These are phyloP conservation scores for Rhizopogon vesiculosus DNA, from an alignment of 768 basidiomycete genomes.

Conservation along the genomic window DNA sequence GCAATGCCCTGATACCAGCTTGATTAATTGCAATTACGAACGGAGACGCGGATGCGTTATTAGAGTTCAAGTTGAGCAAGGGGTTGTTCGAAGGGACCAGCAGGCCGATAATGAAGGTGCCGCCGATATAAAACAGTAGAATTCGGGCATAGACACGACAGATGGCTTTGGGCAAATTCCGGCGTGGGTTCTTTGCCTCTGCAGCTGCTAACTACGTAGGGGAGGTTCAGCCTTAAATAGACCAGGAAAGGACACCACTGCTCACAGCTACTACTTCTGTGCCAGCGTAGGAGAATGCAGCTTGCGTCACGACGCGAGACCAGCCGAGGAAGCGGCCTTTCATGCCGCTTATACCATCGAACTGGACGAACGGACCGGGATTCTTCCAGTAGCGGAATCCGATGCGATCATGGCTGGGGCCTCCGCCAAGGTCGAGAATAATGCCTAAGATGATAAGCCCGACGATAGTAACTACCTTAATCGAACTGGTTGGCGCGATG, in stretches of 20 bases:
- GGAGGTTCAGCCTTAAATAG: neutral
- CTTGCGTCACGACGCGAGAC: slow-evolving; percentile 53
- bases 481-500: slow-evolving; percentile 28
- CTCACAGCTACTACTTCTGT: slow-evolving; percentile 47
- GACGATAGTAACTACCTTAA: slow-evolving; percentile 47
- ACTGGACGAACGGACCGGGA: slow-evolving; percentile 56
- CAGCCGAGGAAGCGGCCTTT: slow-evolving; percentile 47
- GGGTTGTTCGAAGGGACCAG: slow-evolving; percentile 45
- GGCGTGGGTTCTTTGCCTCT: slow-evolving; percentile 47
- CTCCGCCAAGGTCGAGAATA: slow-evolving; percentile 49
- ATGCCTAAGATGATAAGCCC: slow-evolving; percentile 44
- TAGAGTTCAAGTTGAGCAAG: slow-evolving; percentile 31
- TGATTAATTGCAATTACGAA: slow-evolving; percentile 55
- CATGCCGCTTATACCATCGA: slow-evolving; percentile 31
- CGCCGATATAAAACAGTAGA: slow-evolving; percentile 32
- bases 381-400: slow-evolving; percentile 45
- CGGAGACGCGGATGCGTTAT: slow-evolving; percentile 42
- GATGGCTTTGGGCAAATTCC: slow-evolving; percentile 37
- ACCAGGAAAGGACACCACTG: neutral
- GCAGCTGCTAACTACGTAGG: slow-evolving; percentile 35
- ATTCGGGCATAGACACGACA: slow-evolving; percentile 41
- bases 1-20: slow-evolving; percentile 57
- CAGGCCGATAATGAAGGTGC: slow-evolving; percentile 43
- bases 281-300: slow-evolving; percentile 57
- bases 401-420: slow-evolving; percentile 46